These are phyloP conservation scores for Tricholoma furcatifolium DNA, from an alignment of 768 basidiomycete genomes.

Conservation along the genomic window DNA sequence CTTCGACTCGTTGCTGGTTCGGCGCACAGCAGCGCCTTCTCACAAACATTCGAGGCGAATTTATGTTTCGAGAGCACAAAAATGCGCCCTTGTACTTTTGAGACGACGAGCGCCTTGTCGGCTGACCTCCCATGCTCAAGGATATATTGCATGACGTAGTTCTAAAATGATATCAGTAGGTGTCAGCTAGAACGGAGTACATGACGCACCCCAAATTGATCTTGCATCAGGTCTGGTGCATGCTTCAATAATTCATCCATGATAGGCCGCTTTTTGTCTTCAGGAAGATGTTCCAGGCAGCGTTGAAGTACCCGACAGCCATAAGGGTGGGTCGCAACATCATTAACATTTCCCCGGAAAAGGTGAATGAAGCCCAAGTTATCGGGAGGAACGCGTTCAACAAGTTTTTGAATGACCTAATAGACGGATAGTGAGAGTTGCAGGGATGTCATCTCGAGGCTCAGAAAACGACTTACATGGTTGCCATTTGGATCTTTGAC, in stretches of 20 bases:
- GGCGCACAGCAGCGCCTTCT: constrained; percentile 78
- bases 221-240: constrained; percentile 74
- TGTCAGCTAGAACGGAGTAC: not conserved
- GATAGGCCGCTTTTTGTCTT: constrained; percentile 63
- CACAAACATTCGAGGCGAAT: constrained; percentile 95
- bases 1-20: constrained; percentile 60
- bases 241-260: constrained; percentile 81
- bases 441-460: not conserved
- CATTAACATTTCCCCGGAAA: constrained; percentile 77
- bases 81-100: constrained; percentile 74
- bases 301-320: constrained; percentile 95
- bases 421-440: constrained; percentile 8
- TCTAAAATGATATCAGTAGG: constrained; percentile 43
- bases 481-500: constrained; percentile 93
- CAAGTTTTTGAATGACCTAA: constrained; percentile 85
- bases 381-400: constrained; percentile 77
- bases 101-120: constrained; percentile 67
- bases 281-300: constrained; percentile 82
- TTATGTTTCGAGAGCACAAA: constrained; percentile 82
- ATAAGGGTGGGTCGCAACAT: constrained; percentile 85
- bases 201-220: constrained; percentile 81
- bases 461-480: constrained; percentile 60
- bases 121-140: constrained; percentile 74
- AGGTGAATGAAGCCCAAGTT: constrained; percentile 70
- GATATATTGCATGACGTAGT: constrained; percentile 95